Base-by-base conservation (phyloP, 1,139 yeast species). In the Sugiyamaella grinbergsii region DNA sequence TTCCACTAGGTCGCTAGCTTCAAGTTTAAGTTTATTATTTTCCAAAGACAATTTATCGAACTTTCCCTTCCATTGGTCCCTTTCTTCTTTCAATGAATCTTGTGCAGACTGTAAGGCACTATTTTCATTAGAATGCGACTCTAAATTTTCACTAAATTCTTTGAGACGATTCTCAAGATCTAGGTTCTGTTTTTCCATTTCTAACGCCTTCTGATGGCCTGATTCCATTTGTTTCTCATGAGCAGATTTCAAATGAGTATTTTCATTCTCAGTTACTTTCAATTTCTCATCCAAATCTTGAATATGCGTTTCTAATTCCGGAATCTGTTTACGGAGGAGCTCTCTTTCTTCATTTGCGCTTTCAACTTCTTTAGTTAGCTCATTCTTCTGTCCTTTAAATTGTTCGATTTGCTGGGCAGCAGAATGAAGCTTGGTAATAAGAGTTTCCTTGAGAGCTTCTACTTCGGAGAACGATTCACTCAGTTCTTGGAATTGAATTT, bases 71-170 rank as follows among this genome's bases (percentile, higher is more conserved):
- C 18, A 15, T 8, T 42, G 18, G 20, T 23, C 20, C 5, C 33
- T 15, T 18, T 37, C 46, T 38, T 22, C 41, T 16, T 32, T 4
- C 10, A 34, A 20, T 4, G 39, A 10, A 10, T 6, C 20, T 24
- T 23, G 16, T 15, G 26, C 36, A 10, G 41, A 20, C 19, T 67
- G 71, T 47, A 83, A 66, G 59, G 80, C 84, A 37, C 69, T 71
- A 52, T 80, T 41, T 41, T 41, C 45, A 6, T 28, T 40, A 2
- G 34, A 16, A n/a, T n/a, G 31, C 8, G 31, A 11, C 6, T 4
- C 31, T 6, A 24, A 66, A 59, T 80, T 83, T 37, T 69, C 71
- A 52, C 79, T 83, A 50, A 80, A 73, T 42, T 75, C 82, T 45
- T 68, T 59, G 0, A 61, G 60, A 54, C 22, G 39, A 16, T 33